phyloP scores from a whole-genome alignment of 176 grass and related monocot species.

The Cenchrus americanus region DNA sequence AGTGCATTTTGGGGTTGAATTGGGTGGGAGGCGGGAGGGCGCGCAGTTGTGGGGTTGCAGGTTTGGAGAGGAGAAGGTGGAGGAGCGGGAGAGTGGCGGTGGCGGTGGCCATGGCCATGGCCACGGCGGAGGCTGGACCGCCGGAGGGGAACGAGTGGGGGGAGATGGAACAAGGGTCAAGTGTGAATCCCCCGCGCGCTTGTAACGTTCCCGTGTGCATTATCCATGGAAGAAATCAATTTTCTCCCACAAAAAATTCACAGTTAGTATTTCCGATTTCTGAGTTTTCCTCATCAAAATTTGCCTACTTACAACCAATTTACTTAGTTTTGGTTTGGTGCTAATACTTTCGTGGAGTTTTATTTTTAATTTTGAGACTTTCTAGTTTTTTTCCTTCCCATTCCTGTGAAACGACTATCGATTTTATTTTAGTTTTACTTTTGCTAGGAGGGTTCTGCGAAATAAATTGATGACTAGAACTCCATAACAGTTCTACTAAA shows the following conservation, averaged over 20 bases:
- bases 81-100: background rate
- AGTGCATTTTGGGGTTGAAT: background rate
- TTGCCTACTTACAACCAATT: background rate
- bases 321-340: background rate
- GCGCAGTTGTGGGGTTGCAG: background rate
- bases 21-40: background rate
- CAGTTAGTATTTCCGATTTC: background rate
- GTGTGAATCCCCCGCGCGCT: background rate
- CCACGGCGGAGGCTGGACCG: background rate
- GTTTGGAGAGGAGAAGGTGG: background rate
- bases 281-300: background rate
- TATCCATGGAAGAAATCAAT: constrained; percentile 14
- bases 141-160: background rate
- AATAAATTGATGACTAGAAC: too few species aligned
- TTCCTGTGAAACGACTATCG: background rate
- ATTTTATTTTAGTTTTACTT: too few species aligned
- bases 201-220: constrained; percentile 16
- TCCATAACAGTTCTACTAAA: too few species aligned
- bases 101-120: constrained; percentile 45
- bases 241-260: background rate
- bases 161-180: background rate
- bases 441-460: too few species aligned
- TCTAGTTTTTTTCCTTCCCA: background rate
- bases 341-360: background rate
- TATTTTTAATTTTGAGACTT: background rate